These are phyloP conservation scores for Yarrowia divulgata DNA, from an alignment of 805 yeast species.

Conservation along the genomic window DNA sequence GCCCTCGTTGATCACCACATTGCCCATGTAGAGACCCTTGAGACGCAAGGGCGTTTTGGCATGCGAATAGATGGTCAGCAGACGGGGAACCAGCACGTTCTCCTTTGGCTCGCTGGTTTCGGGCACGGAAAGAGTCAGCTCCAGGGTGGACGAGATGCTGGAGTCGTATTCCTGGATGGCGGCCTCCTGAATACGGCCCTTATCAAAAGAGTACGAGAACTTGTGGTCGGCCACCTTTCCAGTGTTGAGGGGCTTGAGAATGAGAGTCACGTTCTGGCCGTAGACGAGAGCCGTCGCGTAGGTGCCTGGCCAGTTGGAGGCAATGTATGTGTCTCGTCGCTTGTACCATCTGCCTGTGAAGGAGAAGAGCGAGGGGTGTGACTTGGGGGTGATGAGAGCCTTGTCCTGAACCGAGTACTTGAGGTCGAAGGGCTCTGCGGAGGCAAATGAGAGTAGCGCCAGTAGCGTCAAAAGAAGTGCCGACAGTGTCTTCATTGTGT, in stretches of 20 bases:
- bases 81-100: conserved; percentile 13
- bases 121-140: conserved; percentile 10
- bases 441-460: background rate
- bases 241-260: conserved; percentile 22
- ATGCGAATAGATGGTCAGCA: conserved; percentile 30
- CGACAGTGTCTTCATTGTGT: conserved; percentile 5
- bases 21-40: conserved; percentile 33
- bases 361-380: conserved; percentile 38
- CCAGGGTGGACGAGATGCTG: conserved; percentile 5
- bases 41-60: conserved; percentile 27
- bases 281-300: conserved; percentile 25
- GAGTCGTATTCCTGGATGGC: conserved; percentile 31
- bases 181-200: conserved; percentile 17
- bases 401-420: conserved; percentile 9
- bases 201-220: conserved; percentile 18
- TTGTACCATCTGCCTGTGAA: conserved; percentile 40
- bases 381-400: conserved; percentile 38
- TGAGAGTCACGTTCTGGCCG: conserved; percentile 31
- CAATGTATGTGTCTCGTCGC: conserved; percentile 36
- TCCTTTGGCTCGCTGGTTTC: background rate
- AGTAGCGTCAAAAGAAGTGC: background rate
- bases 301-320: conserved; percentile 40
- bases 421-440: conserved; percentile 13
- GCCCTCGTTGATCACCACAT: conserved; percentile 37
- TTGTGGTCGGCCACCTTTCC: conserved; percentile 28